Percentiles rank a stretch among this genome's conserved stretches.
phyloP scores from a whole-genome alignment of 495 filamentous ascomycete species.

The Penicillium canescens region DNA sequence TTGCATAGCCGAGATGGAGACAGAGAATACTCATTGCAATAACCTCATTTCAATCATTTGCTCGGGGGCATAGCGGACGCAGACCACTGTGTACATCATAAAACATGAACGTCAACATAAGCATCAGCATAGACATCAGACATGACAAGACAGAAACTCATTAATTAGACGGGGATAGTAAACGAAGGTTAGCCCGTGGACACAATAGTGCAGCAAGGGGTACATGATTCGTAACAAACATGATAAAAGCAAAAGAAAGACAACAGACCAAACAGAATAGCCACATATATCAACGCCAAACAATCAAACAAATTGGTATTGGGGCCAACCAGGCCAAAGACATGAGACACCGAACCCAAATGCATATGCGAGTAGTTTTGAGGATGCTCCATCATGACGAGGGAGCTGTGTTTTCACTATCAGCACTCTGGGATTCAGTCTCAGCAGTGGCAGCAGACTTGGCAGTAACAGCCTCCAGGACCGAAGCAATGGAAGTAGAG shows the following conservation, averaged over 20 bases:
- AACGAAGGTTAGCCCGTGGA: not conserved
- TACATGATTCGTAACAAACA: conserved; percentile 12
- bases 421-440: conserved; percentile 1
- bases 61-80: not conserved
- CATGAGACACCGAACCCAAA: conserved; percentile 17
- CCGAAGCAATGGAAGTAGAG: conserved; percentile 29
- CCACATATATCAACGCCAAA: conserved; percentile 2
- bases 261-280: not conserved
- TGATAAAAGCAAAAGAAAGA: conserved; percentile 3
- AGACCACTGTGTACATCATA: conserved; percentile 12
- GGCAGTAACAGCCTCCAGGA: conserved; percentile 29
- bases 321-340: conserved; percentile 3
- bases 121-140: conserved; percentile 3
- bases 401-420: not conserved
- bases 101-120: not conserved
- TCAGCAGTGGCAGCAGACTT: conserved; percentile 52
- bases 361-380: conserved; percentile 18
- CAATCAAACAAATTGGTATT: conserved; percentile 7
- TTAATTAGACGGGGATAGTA: conserved; percentile 10
- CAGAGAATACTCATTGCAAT: not conserved
- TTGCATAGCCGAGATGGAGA: not conserved
- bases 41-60: conserved; percentile 14
- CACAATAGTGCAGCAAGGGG: conserved; percentile 10
- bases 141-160: conserved; percentile 8
- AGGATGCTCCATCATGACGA: conserved; percentile 1